Conservation (phyloP, 768 basidiomycete species). For the Suillus ampliporus region DNA sequence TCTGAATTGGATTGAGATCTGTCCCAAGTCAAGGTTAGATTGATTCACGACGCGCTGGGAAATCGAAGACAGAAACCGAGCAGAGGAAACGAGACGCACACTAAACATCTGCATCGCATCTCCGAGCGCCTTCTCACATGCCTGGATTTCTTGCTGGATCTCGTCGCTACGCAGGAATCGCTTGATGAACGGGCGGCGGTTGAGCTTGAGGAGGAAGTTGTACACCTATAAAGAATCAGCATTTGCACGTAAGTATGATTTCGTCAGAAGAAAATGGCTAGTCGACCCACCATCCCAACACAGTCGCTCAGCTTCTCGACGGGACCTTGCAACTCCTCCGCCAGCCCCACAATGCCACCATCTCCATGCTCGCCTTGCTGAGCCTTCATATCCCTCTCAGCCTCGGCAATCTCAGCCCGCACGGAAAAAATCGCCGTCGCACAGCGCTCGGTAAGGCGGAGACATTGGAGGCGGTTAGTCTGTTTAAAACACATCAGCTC, state of each 20-base stretch:
- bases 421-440: slow-evolving; percentile 71
- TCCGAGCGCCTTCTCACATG: slow-evolving; percentile 56
- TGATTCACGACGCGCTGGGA: background rate
- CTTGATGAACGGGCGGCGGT: slow-evolving; percentile 74
- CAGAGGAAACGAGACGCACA: slow-evolving; percentile 35
- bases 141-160: slow-evolving; percentile 55
- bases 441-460: slow-evolving; percentile 75
- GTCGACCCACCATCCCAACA: slow-evolving; percentile 47
- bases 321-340: slow-evolving; percentile 54
- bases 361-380: background rate
- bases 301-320: slow-evolving; percentile 47
- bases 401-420: slow-evolving; percentile 63
- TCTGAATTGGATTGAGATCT: background rate
- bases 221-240: slow-evolving; percentile 44
- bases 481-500: slow-evolving; percentile 28
- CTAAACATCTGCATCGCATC: slow-evolving; percentile 65
- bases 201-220: slow-evolving; percentile 61
- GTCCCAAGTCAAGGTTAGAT: background rate
- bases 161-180: slow-evolving; percentile 80
- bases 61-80: slow-evolving; percentile 9
- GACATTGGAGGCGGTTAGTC: slow-evolving; percentile 71
- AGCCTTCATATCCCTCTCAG: slow-evolving; percentile 39
- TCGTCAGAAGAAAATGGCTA: too few relatives aligned
- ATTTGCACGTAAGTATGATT: background rate
- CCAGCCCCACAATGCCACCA: slow-evolving; percentile 38